A percentile compares a stretch with the other conserved stretches of the same genome.
Conservation (phyloP, 495 filamentous ascomycete genomes). For the Terfezia claveryi region DNA sequence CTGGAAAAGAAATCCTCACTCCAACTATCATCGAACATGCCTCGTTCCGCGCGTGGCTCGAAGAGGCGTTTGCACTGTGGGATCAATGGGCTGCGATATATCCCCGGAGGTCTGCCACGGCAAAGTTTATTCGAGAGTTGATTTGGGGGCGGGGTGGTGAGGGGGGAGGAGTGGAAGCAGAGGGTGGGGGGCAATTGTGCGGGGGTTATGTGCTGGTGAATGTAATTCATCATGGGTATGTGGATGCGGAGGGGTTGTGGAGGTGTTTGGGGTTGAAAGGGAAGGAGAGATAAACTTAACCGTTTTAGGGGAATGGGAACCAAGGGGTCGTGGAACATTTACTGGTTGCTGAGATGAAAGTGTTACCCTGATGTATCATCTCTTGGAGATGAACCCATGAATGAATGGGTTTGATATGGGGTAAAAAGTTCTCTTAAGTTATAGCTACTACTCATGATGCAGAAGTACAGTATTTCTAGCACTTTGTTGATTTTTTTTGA, state of each 20-base stretch:
- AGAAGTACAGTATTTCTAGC: too few relatives aligned
- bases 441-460: too few relatives aligned
- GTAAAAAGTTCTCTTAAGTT: too few relatives aligned
- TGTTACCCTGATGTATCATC: too few relatives aligned
- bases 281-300: not conserved
- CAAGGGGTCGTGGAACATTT: too few relatives aligned
- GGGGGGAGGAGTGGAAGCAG: constrained; percentile 44
- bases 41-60: constrained; percentile 82
- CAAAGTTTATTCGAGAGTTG: constrained; percentile 42
- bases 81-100: constrained; percentile 81
- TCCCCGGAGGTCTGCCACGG: constrained; percentile 37
- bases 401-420: too few relatives aligned
- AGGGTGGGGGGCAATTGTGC: constrained; percentile 41
- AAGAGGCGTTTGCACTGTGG: constrained; percentile 93
- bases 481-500: too few relatives aligned
- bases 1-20: constrained; percentile 88
- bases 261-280: constrained; percentile 22
- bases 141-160: constrained; percentile 36
- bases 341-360: too few relatives aligned
- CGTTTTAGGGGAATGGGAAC: too few relatives aligned
- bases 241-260: constrained; percentile 45
- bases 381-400: too few relatives aligned
- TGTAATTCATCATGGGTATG: constrained; percentile 68
- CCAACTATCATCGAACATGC: constrained; percentile 96
- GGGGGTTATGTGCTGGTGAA: constrained; percentile 63